Evolutionary conservation across 2,329 filamentous ascomycete species (phyloP), one percentile per base, ranked within the genome.

Genomic region (Lachnellula subtilissima): DNA sequence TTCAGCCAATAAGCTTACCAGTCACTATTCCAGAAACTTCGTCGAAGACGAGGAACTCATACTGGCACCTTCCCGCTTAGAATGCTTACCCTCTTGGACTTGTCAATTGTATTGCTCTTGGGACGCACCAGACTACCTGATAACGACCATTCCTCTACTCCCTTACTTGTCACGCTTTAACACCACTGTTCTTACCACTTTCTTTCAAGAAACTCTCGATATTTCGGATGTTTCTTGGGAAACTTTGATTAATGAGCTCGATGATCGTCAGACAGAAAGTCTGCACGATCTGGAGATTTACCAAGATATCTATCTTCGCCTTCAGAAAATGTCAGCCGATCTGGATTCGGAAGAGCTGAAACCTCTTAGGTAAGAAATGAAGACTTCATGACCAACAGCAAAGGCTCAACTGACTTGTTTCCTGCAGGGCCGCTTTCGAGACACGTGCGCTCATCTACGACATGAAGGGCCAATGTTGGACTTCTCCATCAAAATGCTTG

Each of bases 401-500:
- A 49, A 37, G 9, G 48, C 48, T 50, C 48, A 14, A 49, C 48
- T 54, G 45, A 49, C 46, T 37, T 54, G 52, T 42, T 28, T 15
- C 42, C 36, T 49, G 22, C 50, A 52, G 52, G 40, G 37, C 35
- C 42, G 49, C 5, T 50, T 58, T 58, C 45, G 56, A 58, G 35
- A 42, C 52, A 39, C 42, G 22, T 55, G 53, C 42, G 22, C 53
- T 58, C 11, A 52, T 58, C 37, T 58, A 55, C 39, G 46, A 54
- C 43, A 40, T 50, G 45, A 17, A 43, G 19, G 23, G 47, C 52
- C 15, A 54, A 50, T 28, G 17, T 12, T 58, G 56, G 56, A 43
- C 36, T 52, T n/a, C 48, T 39, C 53, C 53, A 56, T 59, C 57
- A 45, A 46, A 32, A 25, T 59, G 57, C 45, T 36, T 59, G 40